Conservation (phyloP, 164 flowering plant genomes). For the Annona squamosa region DNA sequence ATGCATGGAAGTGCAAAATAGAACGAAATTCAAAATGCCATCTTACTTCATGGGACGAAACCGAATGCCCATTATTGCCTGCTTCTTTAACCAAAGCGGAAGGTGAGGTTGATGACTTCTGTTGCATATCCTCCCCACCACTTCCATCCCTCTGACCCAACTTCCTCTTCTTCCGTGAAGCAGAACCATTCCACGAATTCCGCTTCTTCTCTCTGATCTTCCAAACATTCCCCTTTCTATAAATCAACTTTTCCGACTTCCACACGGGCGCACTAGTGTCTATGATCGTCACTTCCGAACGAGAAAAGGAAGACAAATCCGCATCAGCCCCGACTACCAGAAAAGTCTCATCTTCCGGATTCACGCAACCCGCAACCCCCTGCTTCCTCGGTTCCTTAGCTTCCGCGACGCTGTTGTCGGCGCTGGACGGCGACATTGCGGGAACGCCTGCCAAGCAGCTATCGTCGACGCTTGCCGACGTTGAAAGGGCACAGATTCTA, state of each 20-base stretch:
- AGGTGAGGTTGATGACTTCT: conserved; percentile 13
- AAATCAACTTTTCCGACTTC: conserved; percentile 68
- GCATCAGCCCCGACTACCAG: conserved; percentile 2
- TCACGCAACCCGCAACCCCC: conserved; percentile 4
- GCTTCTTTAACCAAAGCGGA: conserved; percentile 1
- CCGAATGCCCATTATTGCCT: not conserved
- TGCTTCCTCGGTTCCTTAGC: conserved; percentile 10
- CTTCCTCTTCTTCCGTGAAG: conserved; percentile 46
- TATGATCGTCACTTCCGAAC: conserved; percentile 68
- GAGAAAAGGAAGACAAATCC: conserved; percentile 38
- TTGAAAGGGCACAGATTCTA: conserved; percentile 27
- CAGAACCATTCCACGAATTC: conserved; percentile 16
- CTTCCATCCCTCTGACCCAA: conserved; percentile 10
- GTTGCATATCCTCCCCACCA: conserved; percentile 20
- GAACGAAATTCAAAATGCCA: not conserved
- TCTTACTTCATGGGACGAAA: conserved; percentile 20
- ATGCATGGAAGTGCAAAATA: not conserved
- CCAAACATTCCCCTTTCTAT: conserved; percentile 71
- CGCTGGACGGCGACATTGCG: conserved; percentile 20
- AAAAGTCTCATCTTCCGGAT: conserved; percentile 24
- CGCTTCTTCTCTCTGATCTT: conserved; percentile 64
- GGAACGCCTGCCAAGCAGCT: conserved; percentile 7
- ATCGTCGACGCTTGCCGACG: conserved; percentile 12
- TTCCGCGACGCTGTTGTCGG: conserved; percentile 17
- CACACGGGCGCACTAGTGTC: conserved; percentile 63